Evolutionary conservation across 495 filamentous ascomycete genomes (phyloP), one percentile per base, ranked within the genome.

Genomic region (Penicillium pancosmium): DNA sequence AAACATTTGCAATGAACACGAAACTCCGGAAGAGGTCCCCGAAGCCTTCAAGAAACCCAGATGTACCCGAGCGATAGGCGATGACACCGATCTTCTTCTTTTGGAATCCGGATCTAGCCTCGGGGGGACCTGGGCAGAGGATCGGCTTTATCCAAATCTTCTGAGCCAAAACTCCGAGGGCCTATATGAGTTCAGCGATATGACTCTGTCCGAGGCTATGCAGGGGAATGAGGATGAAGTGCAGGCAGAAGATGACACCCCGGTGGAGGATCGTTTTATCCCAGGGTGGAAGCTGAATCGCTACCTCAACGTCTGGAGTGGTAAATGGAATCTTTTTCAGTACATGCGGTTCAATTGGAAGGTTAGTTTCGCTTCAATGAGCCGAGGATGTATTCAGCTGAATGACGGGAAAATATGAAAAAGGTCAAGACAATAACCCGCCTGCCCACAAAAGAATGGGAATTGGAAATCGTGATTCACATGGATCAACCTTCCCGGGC

Each of bases 111-210:
- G 68, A 0, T 65, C 73, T 0, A 74, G 78, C 5, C 70, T 90
- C 18, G 88, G 88, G 10, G 88, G 88, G n/a, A 81, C 82, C 47
- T 91, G 87, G 88, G 75, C 79, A 12, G 67, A 78, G 25, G 69
- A 83, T 13, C 71, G 84, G 0, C 73, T 89, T 12, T 89, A 88
- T 56, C 84, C 86, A 6, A 74, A 72, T 27, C 59, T 74, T 2
- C 63, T 70, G 3, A 73, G 69, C 19, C 71, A 75, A 50, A 70
- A 71, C 31, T 68, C 69, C 4, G 68, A 75, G 40, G 73, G 71
- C 1, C 58, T 73, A 8, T 75, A 74, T 53, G 73, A 77, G 57
- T 77, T 69, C 51, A 82, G 81, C 35, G 87, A 89, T 64, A 82
- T 84, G 53, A 82, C 87, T 23, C 83, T 91, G 76, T 77, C 58